Base-by-base conservation (phyloP, 805 yeast species). In the Myxozyma sirexii region DNA sequence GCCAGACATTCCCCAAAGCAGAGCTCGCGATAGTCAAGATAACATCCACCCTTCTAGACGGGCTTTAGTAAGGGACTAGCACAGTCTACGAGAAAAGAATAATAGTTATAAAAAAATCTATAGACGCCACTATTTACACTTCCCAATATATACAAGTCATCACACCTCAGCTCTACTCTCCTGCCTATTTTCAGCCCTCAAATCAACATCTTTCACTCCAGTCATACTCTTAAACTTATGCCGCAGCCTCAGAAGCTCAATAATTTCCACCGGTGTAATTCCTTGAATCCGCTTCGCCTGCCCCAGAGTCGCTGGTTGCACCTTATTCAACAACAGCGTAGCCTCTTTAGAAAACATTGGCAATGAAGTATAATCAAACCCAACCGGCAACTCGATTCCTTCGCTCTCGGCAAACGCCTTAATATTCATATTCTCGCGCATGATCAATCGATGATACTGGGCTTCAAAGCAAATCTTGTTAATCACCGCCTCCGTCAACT, bases 281-380 rank as follows among this genome's bases (percentile, higher is more conserved):
- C 99, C 98, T 69, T 94, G 96, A 12, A 93, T 87, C 67, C 98
- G 79, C 71, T 96, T 81, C 0, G 98, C 98, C 71, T 94, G 98
- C 0, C 98, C 98, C 46, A 94, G 83, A 0, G 97, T 94, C 55
- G 83, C 83, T 0, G 99, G 99, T 62, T 88, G 86, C 15, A 90
- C 84, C 10, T 80, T 79, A 68, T 90, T 88, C 56, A 94, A 76
- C 10, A 88, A 74, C 17, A 77, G 17, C 4, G 44, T 52, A 23
- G 56, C 63, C 39, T 63, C 67, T 8, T n/a, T 46, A 7, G 60
- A 46, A 10, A 63, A 37, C 0, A 89, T 82, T 17, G 82, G 79
- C 52, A 86, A 67, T 13, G 76, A 69, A 12, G 79, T 68, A 71
- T 92, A 93, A 64, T 85, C 86, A 67, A 81, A 83, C 59, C 84